phyloP scores from a whole-genome alignment of 1,284 basidiomycete species.

The Ceratorhiza oryzae-sativae region DNA sequence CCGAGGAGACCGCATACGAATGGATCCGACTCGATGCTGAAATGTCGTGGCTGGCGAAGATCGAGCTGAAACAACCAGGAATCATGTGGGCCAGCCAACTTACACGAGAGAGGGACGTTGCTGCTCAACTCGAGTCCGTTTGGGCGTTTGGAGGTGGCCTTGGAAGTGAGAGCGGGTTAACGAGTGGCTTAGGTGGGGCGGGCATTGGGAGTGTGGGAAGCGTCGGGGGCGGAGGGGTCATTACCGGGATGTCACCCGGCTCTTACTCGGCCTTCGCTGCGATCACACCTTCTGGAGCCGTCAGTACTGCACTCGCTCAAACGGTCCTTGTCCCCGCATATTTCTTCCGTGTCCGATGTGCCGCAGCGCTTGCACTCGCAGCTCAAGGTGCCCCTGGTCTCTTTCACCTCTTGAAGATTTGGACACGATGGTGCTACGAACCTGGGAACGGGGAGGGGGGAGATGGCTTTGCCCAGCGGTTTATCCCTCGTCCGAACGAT shows the following conservation, averaged over 20 bases:
- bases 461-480: conserved; percentile 83
- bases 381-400: conserved; percentile 76
- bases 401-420: conserved; percentile 96
- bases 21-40: conserved; percentile 99
- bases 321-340: conserved; percentile 96
- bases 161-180: conserved; percentile 2
- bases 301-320: conserved; percentile 67
- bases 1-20: conserved; percentile 78
- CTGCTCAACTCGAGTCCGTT: conserved; percentile 87
- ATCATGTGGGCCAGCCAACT: conserved; percentile 99
- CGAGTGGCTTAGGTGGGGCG: not conserved
- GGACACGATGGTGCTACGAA: conserved; percentile 91
- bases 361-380: conserved; percentile 88
- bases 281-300: conserved; percentile 29
- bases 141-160: conserved; percentile 35
- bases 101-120: conserved; percentile 96
- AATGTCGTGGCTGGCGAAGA: conserved; percentile 95
- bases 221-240: not conserved
- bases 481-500: conserved; percentile 91
- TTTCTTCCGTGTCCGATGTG: conserved; percentile 96
- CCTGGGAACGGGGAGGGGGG: conserved; percentile 68
- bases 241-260: conserved; percentile 18
- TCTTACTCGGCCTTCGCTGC: conserved; percentile 24
- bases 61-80: conserved; percentile 94
- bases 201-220: not conserved